Evolutionary conservation across 148 eudicot genomes (phyloP).

Genomic region (Diospyros lotus): DNA sequence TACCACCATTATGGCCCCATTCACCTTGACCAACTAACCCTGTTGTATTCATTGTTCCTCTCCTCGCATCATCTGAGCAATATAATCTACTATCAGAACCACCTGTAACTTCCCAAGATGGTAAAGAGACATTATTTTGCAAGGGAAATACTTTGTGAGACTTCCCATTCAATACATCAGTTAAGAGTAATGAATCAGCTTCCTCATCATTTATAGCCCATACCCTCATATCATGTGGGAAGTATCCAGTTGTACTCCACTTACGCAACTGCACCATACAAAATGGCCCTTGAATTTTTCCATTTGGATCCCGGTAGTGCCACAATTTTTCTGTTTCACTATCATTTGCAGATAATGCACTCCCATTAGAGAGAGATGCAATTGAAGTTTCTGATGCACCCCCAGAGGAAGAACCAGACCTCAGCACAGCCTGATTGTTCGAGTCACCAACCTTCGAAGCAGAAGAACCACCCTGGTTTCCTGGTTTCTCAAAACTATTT

Average conservation of each 20-base stretch:
- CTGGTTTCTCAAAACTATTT: constrained; percentile 30
- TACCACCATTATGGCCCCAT: constrained; percentile 22
- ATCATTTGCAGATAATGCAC: constrained; percentile 26
- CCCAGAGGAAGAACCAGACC: constrained; percentile 25
- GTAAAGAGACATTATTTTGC: constrained; percentile 17
- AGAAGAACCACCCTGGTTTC: constrained; percentile 28
- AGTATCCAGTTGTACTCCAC: constrained; percentile 75
- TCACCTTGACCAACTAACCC: constrained; percentile 19
- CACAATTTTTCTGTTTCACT: constrained; percentile 68
- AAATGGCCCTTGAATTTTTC: constrained; percentile 91
- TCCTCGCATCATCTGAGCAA: constrained; percentile 24
- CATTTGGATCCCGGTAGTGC: constrained; percentile 88
- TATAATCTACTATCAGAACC: constrained; percentile 26
- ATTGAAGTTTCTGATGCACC: constrained; percentile 34
- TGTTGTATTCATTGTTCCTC: constrained; percentile 12
- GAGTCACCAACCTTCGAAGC: constrained; percentile 20
- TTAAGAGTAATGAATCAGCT: constrained; percentile 60
- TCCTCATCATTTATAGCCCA: constrained; percentile 56
- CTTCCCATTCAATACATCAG: constrained; percentile 55
- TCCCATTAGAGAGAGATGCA: constrained; percentile 30
- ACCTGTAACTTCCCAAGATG: constrained; percentile 29
- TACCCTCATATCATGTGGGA: constrained; percentile 75
- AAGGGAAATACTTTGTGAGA: constrained; percentile 26
- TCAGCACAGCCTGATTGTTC: constrained; percentile 30
- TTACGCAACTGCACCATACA: constrained; percentile 66